Percentiles rank a stretch among this genome's conserved stretches.
Conservation (phyloP, 2,329 filamentous ascomycete genomes). For the Aurifilum marmelostoma region DNA sequence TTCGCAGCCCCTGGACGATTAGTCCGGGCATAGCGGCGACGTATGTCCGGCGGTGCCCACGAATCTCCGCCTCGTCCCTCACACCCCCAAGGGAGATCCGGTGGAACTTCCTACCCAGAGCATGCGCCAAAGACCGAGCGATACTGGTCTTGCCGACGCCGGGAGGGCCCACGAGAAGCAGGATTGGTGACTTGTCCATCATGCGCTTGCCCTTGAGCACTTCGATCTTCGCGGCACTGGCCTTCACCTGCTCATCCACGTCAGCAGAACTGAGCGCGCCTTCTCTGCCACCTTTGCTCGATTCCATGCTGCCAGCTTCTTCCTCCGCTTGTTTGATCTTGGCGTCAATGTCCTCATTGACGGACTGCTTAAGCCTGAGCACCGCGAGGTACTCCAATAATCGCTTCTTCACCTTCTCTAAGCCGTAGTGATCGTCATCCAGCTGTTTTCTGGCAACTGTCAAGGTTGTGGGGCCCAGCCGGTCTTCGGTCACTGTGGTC, state of each 20-base stretch:
- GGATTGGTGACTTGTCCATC: conserved; percentile 93
- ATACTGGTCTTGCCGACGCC: conserved; percentile 96
- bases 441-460: conserved; percentile 82
- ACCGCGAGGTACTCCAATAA: conserved; percentile 94
- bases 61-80: conserved; percentile 93
- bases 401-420: conserved; percentile 97
- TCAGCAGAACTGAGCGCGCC: conserved; percentile 1
- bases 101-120: conserved; percentile 93
- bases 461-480: conserved; percentile 80
- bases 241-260: conserved; percentile 43
- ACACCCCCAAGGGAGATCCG: conserved; percentile 95
- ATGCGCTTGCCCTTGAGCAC: conserved; percentile 80
- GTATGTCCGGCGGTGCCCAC: conserved; percentile 92
- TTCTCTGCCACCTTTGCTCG: conserved; percentile 39
- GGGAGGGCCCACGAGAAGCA: conserved; percentile 89
- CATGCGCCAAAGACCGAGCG: conserved; percentile 88
- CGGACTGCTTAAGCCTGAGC: conserved; percentile 89
- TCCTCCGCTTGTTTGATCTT: conserved; percentile 73
- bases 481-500: conserved; percentile 81
- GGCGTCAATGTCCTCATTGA: conserved; percentile 80
- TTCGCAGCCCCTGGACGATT: conserved; percentile 90
- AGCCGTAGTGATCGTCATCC: conserved; percentile 92
- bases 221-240: conserved; percentile 67
- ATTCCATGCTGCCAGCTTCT: conserved; percentile 51
- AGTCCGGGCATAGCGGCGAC: conserved; percentile 98